These are phyloP conservation scores for Salicornia ramosissima DNA, from an alignment of 148 eudicot species.

Conservation along the genomic window DNA sequence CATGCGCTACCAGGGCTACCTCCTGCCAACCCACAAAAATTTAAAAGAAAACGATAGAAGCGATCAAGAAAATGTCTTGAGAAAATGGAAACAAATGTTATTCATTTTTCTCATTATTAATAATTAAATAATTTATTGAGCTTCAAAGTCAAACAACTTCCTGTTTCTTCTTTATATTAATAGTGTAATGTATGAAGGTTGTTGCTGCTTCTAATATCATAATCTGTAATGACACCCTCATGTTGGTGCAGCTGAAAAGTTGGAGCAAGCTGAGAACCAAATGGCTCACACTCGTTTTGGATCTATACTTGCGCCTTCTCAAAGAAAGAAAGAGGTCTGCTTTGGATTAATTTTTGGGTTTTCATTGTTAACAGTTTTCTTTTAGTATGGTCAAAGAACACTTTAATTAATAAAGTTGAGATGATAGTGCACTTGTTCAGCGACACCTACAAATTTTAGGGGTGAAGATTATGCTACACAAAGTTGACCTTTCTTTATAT, in stretches of 20 bases:
- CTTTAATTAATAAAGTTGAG: background rate
- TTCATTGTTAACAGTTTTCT: background rate
- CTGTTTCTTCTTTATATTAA: background rate
- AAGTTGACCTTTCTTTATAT: background rate
- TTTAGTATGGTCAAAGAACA: background rate
- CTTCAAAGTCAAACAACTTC: background rate
- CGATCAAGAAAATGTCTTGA: no score
- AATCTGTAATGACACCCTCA: background rate
- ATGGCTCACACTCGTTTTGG: slow-evolving; percentile 83
- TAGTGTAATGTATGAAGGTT: background rate
- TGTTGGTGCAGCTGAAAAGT: slow-evolving; percentile 71
- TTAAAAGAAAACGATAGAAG: no score
- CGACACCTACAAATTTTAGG: background rate
- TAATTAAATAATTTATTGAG: no score
- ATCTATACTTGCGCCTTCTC: slow-evolving; percentile 52
- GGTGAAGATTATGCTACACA: background rate
- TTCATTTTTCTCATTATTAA: no score
- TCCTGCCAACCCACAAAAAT: no score
- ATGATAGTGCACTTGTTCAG: background rate
- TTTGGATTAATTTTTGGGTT: background rate
- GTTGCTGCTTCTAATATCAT: background rate
- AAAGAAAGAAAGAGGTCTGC: slow-evolving; percentile 87
- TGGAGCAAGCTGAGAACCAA: slow-evolving; percentile 95
- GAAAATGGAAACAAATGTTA: no score
- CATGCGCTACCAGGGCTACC: no score